These are phyloP conservation scores for Debaryomyces tyrocola DNA, from an alignment of 805 yeast species.

Conservation along the genomic window DNA sequence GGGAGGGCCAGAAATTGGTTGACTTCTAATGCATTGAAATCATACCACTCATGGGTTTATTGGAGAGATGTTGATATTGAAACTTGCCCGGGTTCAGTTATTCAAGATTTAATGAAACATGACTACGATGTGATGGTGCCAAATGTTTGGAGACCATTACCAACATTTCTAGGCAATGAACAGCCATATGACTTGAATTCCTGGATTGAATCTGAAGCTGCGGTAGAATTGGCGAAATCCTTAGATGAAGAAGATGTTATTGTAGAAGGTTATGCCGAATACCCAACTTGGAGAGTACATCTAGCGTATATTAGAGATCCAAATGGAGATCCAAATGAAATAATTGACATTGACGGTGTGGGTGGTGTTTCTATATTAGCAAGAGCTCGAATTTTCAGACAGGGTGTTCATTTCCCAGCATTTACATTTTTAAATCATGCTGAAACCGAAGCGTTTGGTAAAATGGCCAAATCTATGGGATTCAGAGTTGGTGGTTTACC, in stretches of 20 bases:
- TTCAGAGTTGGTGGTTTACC: slow-evolving; percentile 85
- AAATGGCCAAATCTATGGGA: slow-evolving; percentile 77
- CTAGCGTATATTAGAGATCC: slow-evolving; percentile 68
- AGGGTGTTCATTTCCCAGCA: slow-evolving; percentile 83
- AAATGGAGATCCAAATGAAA: slow-evolving; percentile 59
- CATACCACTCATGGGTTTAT: slow-evolving; percentile 88
- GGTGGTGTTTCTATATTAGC: slow-evolving; percentile 86
- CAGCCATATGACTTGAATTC: slow-evolving; percentile 97
- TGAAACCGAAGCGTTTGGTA: slow-evolving; percentile 86
- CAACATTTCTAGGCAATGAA: slow-evolving; percentile 83
- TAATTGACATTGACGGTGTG: slow-evolving; percentile 77
- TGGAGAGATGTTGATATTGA: slow-evolving; percentile 91
- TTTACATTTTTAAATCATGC: slow-evolving; percentile 83
- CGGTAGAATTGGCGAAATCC: slow-evolving; percentile 60
- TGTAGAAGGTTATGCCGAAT: slow-evolving; percentile 86
- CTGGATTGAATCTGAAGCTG: slow-evolving; percentile 89
- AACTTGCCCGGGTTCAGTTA: slow-evolving; percentile 73
- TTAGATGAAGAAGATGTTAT: slow-evolving; percentile 80
- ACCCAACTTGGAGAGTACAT: slow-evolving; percentile 84
- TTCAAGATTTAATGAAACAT: slow-evolving; percentile 68
- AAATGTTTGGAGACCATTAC: slow-evolving; percentile 97
- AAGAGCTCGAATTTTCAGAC: slow-evolving; percentile 70
- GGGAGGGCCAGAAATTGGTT: slow-evolving; percentile 88
- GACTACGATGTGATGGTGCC: slow-evolving; percentile 76
- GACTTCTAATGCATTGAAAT: slow-evolving; percentile 68